These are phyloP conservation scores for Erysimum cheiranthoides DNA, from an alignment of 345 rosid genomes.

Conservation along the genomic window DNA sequence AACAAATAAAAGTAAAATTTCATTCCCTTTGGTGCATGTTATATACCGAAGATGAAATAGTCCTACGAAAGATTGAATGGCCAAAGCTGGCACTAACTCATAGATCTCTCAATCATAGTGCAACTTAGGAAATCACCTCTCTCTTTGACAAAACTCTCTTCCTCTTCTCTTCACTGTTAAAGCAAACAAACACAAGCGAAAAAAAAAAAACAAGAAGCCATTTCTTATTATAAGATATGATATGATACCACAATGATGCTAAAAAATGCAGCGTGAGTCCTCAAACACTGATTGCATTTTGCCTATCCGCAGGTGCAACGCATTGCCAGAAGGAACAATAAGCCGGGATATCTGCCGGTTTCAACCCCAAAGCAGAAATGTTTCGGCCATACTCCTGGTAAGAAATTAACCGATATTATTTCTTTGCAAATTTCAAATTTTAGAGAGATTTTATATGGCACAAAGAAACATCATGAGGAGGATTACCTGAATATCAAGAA, in stretches of 20 bases:
- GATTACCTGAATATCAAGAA: conserved; percentile 93
- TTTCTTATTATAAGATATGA: conserved; percentile 15
- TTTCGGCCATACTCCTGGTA: conserved; percentile 85
- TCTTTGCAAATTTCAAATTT: conserved; percentile 11
- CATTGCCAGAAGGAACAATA: conserved; percentile 87
- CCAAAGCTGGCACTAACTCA: conserved; percentile 28
- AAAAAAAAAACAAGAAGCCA: background rate
- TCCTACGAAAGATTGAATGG: conserved; percentile 30
- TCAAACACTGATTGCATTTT: conserved; percentile 54
- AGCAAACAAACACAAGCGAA: conserved; percentile 12
- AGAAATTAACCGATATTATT: conserved; percentile 5
- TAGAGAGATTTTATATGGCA: background rate
- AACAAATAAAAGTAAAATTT: background rate
- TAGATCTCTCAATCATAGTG: conserved; percentile 27
- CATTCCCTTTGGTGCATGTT: background rate
- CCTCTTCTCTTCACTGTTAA: background rate
- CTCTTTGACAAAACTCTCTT: conserved; percentile 32
- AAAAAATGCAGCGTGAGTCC: conserved; percentile 15
- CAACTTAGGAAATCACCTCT: conserved; percentile 6
- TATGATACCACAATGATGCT: conserved; percentile 14
- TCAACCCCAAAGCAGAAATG: conserved; percentile 71
- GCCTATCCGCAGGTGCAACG: conserved; percentile 85
- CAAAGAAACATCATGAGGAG: background rate
- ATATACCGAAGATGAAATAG: conserved; percentile 20
- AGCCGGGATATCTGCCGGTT: conserved; percentile 67